phyloP scores from a whole-genome alignment of 768 basidiomycete genomes.

The Daedaleopsis nitida region DNA sequence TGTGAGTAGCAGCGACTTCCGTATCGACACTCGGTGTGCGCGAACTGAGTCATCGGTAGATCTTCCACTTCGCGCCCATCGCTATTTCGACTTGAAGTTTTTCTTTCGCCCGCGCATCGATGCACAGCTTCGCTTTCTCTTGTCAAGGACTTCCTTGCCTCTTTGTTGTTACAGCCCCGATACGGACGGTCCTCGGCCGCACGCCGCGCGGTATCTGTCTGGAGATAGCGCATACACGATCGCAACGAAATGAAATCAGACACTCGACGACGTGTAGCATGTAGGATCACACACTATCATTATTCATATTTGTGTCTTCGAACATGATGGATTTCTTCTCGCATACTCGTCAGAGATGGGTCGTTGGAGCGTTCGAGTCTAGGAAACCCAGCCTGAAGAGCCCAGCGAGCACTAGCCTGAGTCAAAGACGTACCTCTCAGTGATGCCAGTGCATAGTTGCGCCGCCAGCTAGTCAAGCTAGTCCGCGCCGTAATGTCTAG shows the following conservation, averaged over 20 bases:
- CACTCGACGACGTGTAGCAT: slow-evolving; percentile 8
- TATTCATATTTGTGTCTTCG: background rate
- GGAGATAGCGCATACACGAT: slow-evolving; percentile 12
- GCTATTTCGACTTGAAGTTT: background rate
- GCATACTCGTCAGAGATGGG: too few relatives aligned
- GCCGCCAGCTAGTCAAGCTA: too few relatives aligned
- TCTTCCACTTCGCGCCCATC: background rate
- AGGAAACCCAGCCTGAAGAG: too few relatives aligned
- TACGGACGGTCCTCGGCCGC: background rate
- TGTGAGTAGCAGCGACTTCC: background rate
- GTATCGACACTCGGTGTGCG: background rate
- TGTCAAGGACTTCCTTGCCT: slow-evolving; percentile 3
- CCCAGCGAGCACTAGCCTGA: too few relatives aligned
- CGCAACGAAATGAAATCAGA: slow-evolving; percentile 15
- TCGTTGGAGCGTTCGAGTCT: too few relatives aligned
- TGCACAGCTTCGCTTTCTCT: slow-evolving; percentile 10
- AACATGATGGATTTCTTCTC: too few relatives aligned
- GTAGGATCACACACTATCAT: background rate
- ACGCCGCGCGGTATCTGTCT: slow-evolving; percentile 6
- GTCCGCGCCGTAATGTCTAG: too few relatives aligned
- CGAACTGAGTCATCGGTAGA: background rate
- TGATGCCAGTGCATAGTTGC: too few relatives aligned
- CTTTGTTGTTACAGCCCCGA: background rate
- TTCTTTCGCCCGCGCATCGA: background rate
- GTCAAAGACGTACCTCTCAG: too few relatives aligned